Conservation (phyloP, 2,329 filamentous ascomycete genomes). For the Chaetoscypha palmicola region DNA sequence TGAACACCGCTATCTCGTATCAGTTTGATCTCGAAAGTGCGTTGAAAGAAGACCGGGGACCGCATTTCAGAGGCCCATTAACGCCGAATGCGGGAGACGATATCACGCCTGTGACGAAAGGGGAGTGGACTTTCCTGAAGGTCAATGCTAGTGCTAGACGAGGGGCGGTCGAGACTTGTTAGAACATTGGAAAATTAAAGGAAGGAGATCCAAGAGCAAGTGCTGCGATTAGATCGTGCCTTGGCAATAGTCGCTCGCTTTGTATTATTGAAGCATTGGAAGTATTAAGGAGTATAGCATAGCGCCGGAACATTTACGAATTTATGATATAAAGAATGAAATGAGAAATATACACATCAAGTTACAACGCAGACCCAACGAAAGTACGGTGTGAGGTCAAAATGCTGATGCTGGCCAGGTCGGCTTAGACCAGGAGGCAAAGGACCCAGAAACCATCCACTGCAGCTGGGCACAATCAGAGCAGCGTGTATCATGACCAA, state of each 20-base stretch:
- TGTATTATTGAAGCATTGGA: not conserved
- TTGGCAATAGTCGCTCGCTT: not conserved
- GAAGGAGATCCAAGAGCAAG: conserved; percentile 25
- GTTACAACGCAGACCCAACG: no score
- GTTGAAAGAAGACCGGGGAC: conserved; percentile 22
- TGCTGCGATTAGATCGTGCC: conserved; percentile 25
- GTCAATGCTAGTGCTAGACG: conserved; percentile 38
- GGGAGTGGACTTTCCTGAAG: conserved; percentile 58
- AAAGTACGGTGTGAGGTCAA: no score
- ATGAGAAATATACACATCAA: no score
- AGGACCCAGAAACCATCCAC: no score
- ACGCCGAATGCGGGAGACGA: conserved; percentile 56
- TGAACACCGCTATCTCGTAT: conserved; percentile 6
- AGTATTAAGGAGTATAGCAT: not conserved
- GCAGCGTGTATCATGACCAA: no score
- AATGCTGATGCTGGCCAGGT: no score
- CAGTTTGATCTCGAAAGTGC: conserved; percentile 8
- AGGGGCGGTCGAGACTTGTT: conserved; percentile 47
- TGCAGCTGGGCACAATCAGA: no score
- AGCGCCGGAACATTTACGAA: no score
- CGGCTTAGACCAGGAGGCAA: no score
- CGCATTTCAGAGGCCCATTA: conserved; percentile 38
- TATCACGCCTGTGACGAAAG: conserved; percentile 54
- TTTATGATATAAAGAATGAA: no score
- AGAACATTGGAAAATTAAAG: conserved; percentile 7